Conservation (phyloP, 176 grass and related monocot species). For the Carex pumila region DNA sequence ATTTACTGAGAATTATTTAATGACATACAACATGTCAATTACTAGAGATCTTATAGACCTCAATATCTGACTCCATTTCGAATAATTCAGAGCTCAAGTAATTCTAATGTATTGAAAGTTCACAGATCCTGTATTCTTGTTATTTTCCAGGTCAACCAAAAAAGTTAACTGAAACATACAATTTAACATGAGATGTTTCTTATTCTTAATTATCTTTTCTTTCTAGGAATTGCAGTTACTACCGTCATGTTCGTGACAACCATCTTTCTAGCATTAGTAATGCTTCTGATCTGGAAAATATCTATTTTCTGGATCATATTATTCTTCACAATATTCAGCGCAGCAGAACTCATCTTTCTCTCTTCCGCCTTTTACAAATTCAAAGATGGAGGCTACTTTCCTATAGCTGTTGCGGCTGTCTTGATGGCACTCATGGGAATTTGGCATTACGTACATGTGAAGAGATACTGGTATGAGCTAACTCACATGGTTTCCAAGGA, state of each 20-base stretch:
- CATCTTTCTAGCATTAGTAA: conserved; percentile 40
- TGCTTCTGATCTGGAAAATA: conserved; percentile 47
- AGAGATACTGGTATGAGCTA: conserved; percentile 44
- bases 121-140: too few relatives aligned
- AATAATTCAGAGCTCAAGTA: too few relatives aligned
- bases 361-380: conserved; percentile 72
- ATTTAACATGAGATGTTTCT: background rate
- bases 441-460: conserved; percentile 74
- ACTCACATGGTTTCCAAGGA: conserved; percentile 31
- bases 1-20: too few relatives aligned
- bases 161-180: background rate
- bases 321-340: conserved; percentile 40
- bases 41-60: too few relatives aligned
- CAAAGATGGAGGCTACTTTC: conserved; percentile 62
- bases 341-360: conserved; percentile 51
- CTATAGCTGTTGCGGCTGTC: conserved; percentile 30
- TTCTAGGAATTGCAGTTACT: conserved; percentile 46
- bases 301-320: conserved; percentile 34
- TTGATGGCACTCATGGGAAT: conserved; percentile 54
- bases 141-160: too few relatives aligned
- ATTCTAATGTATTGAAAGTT: too few relatives aligned
- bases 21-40: too few relatives aligned
- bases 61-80: too few relatives aligned
- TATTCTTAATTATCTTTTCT: background rate
- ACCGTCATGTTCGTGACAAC: conserved; percentile 53